These are phyloP conservation scores for Globisporangium alternatum DNA, from an alignment of 352 stramenopile genomes.

Conservation along the genomic window DNA sequence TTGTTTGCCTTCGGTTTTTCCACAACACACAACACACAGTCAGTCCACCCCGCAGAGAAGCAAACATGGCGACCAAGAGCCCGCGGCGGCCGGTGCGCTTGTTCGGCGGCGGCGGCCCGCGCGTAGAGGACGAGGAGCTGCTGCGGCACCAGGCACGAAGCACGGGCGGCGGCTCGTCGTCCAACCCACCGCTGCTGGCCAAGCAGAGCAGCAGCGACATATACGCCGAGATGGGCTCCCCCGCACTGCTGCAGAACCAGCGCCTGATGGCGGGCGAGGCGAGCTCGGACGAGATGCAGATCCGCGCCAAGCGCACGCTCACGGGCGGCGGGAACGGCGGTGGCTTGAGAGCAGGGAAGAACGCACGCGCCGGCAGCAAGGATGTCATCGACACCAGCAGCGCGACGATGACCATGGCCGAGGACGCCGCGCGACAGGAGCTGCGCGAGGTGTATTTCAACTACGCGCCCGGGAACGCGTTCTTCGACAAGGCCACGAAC, in stretches of 20 bases:
- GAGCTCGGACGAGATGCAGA: conserved; percentile 11
- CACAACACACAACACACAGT: not conserved
- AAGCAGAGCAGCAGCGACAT: conserved; percentile 22
- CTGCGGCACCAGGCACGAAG: conserved; percentile 30
- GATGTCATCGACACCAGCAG: not conserved
- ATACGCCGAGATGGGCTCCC: conserved; percentile 31
- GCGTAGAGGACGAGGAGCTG: conserved; percentile 51
- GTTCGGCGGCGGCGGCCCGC: conserved; percentile 47
- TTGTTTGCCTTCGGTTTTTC: not conserved
- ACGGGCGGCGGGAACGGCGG: conserved; percentile 17
- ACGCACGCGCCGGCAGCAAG: conserved; percentile 1
- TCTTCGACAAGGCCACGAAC: conserved; percentile 76
- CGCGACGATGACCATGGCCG: conserved; percentile 10
- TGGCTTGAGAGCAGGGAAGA: conserved; percentile 6
- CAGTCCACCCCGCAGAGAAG: not conserved
- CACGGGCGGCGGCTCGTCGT: conserved; percentile 16
- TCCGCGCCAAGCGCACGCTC: conserved; percentile 16
- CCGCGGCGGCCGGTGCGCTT: conserved; percentile 31
- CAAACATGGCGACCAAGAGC: conserved; percentile 20
- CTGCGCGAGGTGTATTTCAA: conserved; percentile 76
- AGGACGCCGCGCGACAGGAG: conserved; percentile 17
- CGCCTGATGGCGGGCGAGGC: conserved; percentile 16
- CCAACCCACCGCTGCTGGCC: conserved; percentile 15
- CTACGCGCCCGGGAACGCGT: conserved; percentile 55
- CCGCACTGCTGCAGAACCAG: conserved; percentile 21